A percentile compares a stretch with the other conserved stretches of the same genome.
phyloP scores from a whole-genome alignment of 495 filamentous ascomycete genomes.

The Daldinia childiae region DNA sequence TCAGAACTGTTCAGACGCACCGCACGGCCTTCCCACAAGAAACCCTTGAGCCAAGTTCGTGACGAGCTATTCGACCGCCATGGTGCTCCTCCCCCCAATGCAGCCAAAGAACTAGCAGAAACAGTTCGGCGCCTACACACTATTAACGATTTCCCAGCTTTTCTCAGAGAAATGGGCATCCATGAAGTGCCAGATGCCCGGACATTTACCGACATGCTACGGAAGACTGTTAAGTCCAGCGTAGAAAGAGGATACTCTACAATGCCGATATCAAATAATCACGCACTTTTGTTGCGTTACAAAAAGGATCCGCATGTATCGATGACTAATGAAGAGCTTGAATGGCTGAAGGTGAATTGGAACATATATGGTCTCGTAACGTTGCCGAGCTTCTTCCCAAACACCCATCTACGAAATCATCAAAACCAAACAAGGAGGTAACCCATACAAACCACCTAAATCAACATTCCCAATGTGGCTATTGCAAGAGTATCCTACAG shows the following conservation, averaged over 20 bases:
- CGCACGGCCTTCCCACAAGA: constrained; percentile 50
- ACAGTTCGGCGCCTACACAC: constrained; percentile 56
- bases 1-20: constrained; percentile 59
- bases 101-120: constrained; percentile 52
- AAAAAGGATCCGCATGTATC: constrained; percentile 9
- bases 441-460: too few species aligned
- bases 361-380: not conserved
- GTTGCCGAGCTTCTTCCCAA: constrained; percentile 13
- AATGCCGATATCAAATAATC: constrained; percentile 1
- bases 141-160: constrained; percentile 54
- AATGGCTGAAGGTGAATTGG: constrained; percentile 4
- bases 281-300: constrained; percentile 10
- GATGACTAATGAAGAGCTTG: not conserved
- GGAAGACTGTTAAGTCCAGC: constrained; percentile 51
- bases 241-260: constrained; percentile 54
- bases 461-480: too few species aligned
- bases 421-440: not conserved
- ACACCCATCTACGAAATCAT: not conserved
- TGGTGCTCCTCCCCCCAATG: constrained; percentile 56
- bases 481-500: too few species aligned
- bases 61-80: constrained; percentile 59
- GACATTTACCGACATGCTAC: constrained; percentile 52
- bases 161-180: constrained; percentile 58
- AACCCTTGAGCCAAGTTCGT: constrained; percentile 49
- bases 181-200: constrained; percentile 29